Base-by-base conservation (phyloP, 2,329 filamentous ascomycete genomes). In the Hypoxylon sp. region DNA sequence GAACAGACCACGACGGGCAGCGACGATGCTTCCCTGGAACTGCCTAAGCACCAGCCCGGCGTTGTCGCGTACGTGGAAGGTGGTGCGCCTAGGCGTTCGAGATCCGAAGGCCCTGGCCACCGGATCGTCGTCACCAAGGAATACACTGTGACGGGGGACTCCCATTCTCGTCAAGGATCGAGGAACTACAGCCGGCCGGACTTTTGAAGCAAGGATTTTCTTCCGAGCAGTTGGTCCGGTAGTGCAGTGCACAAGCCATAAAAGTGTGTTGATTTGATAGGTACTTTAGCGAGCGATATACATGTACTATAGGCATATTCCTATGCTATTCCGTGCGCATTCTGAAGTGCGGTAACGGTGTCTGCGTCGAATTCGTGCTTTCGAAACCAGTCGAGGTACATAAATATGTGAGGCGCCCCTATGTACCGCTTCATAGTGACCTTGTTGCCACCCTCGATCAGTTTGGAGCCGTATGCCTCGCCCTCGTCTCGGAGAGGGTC, bases 401-500 rank as follows among this genome's bases (percentile, higher is more conserved):
- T 78, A 62, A 81, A 82, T 0, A 77, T 77, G 59, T 82, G 80
- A 8, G 80, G 80, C 26, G 79, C 76, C 0, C 79, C 79, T 1
- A 69, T 62, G 58, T 80, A 82, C n/a, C 79, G 68, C 65, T 76
- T 77, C 56, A 78, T 58, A 1, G 75, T 76, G 20, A 81, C 79
- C 62, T 79, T 74, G 55, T 76, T 77, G 1, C 79, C 79, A n/a
- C 71, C 68, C 58, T 77, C 73, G 8, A 78, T 67, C 52, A 82
- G 62, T 62, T 74, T 72, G 60, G 67, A 66, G 0, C 71, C 79
- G 58, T 82, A 82, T 0, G 74, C 75, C 67, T 82, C 79, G 2
- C 78, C 80, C 62, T 82, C 80, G 62, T 82, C 79, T 2, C 79
- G 71, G 49, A 82, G 62, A 1, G 78, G 77, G 60, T 81, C 79